These are phyloP conservation scores for Diplotaxis tenuifolia DNA, from an alignment of 345 rosid genomes.

Conservation along the genomic window DNA sequence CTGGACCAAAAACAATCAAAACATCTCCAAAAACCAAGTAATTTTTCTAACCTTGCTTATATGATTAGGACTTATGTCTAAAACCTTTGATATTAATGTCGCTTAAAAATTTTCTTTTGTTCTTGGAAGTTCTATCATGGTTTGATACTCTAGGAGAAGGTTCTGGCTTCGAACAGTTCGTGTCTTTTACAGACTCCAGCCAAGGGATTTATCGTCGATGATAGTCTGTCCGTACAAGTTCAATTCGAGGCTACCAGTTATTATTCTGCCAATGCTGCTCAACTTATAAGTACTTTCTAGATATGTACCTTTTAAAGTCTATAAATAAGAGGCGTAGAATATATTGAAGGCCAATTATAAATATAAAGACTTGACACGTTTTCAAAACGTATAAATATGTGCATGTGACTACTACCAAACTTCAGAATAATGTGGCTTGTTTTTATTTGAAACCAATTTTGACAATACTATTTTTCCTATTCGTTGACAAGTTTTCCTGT, in stretches of 20 bases:
- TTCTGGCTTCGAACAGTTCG: slow-evolving; percentile 5
- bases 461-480: too few relatives aligned
- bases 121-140: slow-evolving; percentile 13
- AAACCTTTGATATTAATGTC: not conserved
- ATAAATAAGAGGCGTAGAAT: not conserved
- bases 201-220: slow-evolving; percentile 14
- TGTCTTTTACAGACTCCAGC: slow-evolving; percentile 11
- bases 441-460: too few relatives aligned
- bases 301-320: not conserved
- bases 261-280: slow-evolving; percentile 1
- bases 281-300: not conserved
- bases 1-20: slow-evolving; percentile 7
- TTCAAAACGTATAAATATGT: not conserved
- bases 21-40: slow-evolving; percentile 13
- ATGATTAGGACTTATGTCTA: not conserved
- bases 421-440: too few relatives aligned
- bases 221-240: not conserved
- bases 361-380: not conserved
- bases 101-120: not conserved
- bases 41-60: not conserved
- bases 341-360: not conserved
- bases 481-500: too few relatives aligned
- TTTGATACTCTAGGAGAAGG: not conserved
- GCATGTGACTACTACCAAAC: too few relatives aligned
- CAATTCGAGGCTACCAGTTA: not conserved